These are phyloP conservation scores for Zymoseptoria passerinii DNA, from an alignment of 2,329 filamentous ascomycete genomes.

Conservation along the genomic window DNA sequence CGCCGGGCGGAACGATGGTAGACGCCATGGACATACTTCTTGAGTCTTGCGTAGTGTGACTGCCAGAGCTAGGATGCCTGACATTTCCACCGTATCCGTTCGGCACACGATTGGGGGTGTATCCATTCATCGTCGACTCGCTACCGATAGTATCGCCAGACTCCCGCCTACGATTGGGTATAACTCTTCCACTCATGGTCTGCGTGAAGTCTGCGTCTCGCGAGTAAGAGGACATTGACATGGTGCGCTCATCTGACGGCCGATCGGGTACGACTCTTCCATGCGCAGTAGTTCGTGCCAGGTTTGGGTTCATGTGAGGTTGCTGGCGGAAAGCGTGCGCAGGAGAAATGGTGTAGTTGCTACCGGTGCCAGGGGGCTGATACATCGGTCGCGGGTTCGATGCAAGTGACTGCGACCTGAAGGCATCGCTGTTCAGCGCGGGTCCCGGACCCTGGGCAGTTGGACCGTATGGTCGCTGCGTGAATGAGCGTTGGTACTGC, in stretches of 20 bases:
- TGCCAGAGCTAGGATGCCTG: constrained; percentile 21
- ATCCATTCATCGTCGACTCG: constrained; percentile 24
- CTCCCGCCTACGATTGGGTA: constrained; percentile 65
- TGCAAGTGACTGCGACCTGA: constrained; percentile 88
- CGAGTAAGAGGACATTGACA: constrained; percentile 86
- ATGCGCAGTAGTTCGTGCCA: constrained; percentile 78
- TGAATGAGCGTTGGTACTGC: constrained; percentile 35
- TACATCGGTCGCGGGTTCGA: constrained; percentile 63
- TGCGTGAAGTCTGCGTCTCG: constrained; percentile 70
- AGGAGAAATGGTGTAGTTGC: constrained; percentile 52
- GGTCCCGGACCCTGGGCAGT: constrained; percentile 30
- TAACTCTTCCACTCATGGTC: constrained; percentile 86
- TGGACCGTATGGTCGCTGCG: constrained; percentile 23
- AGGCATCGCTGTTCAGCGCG: constrained; percentile 74
- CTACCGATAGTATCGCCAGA: constrained; percentile 32
- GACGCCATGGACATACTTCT: constrained; percentile 92
- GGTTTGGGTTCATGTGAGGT: constrained; percentile 55
- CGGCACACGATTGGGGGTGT: constrained; percentile 19
- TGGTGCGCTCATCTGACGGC: constrained; percentile 74
- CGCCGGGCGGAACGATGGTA: constrained; percentile 52
- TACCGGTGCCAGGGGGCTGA: constrained; percentile 55
- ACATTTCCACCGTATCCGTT: constrained; percentile 17
- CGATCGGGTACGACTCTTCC: constrained; percentile 86
- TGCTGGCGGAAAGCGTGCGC: constrained; percentile 72
- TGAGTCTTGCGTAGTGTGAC: constrained; percentile 38